phyloP scores from a whole-genome alignment of 441 rosid species.

The Capsella rubella region DNA sequence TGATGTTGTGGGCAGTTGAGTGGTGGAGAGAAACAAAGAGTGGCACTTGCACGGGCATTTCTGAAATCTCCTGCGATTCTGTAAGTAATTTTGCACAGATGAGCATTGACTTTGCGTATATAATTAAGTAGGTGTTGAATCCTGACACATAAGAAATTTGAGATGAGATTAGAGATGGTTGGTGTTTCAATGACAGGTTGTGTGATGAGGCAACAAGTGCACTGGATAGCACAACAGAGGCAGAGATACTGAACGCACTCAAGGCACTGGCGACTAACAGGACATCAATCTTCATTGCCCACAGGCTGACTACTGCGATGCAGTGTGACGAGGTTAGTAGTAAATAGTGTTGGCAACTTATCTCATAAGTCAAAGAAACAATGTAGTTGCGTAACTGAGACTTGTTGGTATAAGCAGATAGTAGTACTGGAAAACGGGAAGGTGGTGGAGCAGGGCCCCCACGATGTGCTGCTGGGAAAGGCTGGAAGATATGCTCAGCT shows the following conservation, averaged over 20 bases:
- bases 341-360: neutral
- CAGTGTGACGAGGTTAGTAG: conserved; percentile 90
- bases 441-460: conserved; percentile 96
- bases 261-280: conserved; percentile 83
- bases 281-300: conserved; percentile 94
- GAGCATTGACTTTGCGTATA: neutral
- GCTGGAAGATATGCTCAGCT: conserved; percentile 96
- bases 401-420: conserved; percentile 59
- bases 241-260: conserved; percentile 89
- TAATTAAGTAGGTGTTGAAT: neutral
- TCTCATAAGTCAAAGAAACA: conserved; percentile 3
- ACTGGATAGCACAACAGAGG: conserved; percentile 99
- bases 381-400: neutral
- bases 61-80: conserved; percentile 87
- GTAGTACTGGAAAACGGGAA: conserved; percentile 92
- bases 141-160: conserved; percentile 11
- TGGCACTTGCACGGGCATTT: conserved; percentile 95
- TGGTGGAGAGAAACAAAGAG: conserved; percentile 99
- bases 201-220: conserved; percentile 99
- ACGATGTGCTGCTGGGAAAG: conserved; percentile 72
- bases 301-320: conserved; percentile 99
- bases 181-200: conserved; percentile 59
- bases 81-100: conserved; percentile 58
- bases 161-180: conserved; percentile 20
- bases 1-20: conserved; percentile 70